phyloP scores from a whole-genome alignment of 768 basidiomycete genomes.

The Tubosaeta sp. region DNA sequence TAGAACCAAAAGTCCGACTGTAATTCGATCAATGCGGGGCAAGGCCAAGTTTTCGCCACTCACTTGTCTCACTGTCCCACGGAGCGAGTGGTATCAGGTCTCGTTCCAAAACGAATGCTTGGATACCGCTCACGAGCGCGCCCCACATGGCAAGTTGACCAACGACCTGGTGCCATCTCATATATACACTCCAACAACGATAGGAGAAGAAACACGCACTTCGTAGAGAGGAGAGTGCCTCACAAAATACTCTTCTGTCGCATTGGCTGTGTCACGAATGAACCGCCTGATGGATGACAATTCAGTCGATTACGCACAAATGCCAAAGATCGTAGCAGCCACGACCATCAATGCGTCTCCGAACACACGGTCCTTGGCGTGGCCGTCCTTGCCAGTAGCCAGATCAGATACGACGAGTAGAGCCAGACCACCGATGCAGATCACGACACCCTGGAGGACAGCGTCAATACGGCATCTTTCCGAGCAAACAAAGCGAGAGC shows the following conservation, averaged over 20 bases:
- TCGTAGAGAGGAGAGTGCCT: constrained; percentile 78
- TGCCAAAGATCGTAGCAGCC: constrained; percentile 80
- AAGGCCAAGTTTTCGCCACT: constrained; percentile 22
- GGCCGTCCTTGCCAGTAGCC: constrained; percentile 68
- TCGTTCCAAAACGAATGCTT: constrained; percentile 71
- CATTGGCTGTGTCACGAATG: constrained; percentile 55
- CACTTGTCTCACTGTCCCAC: constrained; percentile 71
- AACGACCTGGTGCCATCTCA: constrained; percentile 46
- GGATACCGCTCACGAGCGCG: constrained; percentile 68
- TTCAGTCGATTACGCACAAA: constrained; percentile 48
- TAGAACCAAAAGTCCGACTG: constrained; percentile 46
- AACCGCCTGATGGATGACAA: neutral
- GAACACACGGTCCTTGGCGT: constrained; percentile 57
- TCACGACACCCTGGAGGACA: constrained; percentile 52
- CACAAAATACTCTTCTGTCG: constrained; percentile 86
- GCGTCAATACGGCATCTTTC: neutral
- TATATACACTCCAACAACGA: neutral
- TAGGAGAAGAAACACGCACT: constrained; percentile 26
- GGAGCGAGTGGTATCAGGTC: constrained; percentile 52
- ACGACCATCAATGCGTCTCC: constrained; percentile 84
- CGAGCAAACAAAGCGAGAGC: constrained; percentile 7
- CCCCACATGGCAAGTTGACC: constrained; percentile 86
- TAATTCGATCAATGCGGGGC: constrained; percentile 31
- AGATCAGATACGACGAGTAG: constrained; percentile 77
- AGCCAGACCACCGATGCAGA: constrained; percentile 71